Evolutionary conservation across 1,139 yeast genomes (phyloP).

Genomic region (Geotrichum phurueaensis): DNA sequence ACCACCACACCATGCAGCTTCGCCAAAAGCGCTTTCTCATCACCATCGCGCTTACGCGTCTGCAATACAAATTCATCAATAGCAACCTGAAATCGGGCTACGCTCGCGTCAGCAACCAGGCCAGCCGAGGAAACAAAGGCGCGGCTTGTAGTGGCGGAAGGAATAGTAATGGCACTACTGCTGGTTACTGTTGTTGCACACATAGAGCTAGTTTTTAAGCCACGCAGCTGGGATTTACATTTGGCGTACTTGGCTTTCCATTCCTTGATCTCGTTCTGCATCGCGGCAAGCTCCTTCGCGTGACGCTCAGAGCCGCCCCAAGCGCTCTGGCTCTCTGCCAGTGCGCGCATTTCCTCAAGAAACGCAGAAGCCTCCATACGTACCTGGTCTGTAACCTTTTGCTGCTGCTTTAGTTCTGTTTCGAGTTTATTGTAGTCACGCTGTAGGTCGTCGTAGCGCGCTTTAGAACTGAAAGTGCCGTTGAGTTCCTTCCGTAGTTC

Average conservation of each 20-base stretch:
- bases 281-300: slow-evolving; percentile 28
- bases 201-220: slow-evolving; percentile 22
- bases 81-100: slow-evolving; percentile 31
- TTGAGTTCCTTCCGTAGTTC: slow-evolving; percentile 13
- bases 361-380: slow-evolving; percentile 39
- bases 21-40: slow-evolving; percentile 24
- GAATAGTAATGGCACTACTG: slow-evolving; percentile 16
- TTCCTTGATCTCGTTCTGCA: slow-evolving; percentile 35
- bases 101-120: slow-evolving; percentile 26
- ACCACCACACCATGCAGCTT: slow-evolving; percentile 34
- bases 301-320: slow-evolving; percentile 24
- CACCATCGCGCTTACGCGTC: slow-evolving; percentile 14
- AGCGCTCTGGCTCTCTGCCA: slow-evolving; percentile 32
- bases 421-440: slow-evolving; percentile 22
- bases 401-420: slow-evolving; percentile 35
- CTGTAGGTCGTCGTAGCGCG: slow-evolving; percentile 22
- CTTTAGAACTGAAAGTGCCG: slow-evolving; percentile 14
- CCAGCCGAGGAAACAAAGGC: slow-evolving; percentile 22
- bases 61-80: slow-evolving; percentile 33
- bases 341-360: slow-evolving; percentile 37
- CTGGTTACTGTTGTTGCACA: slow-evolving; percentile 23
- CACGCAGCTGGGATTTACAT: slow-evolving; percentile 32
- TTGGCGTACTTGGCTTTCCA: slow-evolving; percentile 37
- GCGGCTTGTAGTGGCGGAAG: slow-evolving; percentile 4
- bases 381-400: slow-evolving; percentile 37